Conservation (phyloP, 768 basidiomycete species). For the Fistulinella prunicolor region DNA sequence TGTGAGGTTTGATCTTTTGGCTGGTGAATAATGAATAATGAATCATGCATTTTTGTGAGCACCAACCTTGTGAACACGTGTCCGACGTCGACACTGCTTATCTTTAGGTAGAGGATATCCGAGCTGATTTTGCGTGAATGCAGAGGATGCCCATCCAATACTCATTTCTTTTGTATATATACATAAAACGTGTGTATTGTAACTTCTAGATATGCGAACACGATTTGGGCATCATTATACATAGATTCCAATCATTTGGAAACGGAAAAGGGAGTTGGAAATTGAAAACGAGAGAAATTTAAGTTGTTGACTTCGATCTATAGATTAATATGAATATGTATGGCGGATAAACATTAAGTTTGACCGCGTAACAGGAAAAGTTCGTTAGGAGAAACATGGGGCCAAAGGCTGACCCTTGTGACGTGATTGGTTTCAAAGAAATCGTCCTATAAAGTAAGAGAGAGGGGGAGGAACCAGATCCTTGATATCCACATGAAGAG, state of each 20-base stretch:
- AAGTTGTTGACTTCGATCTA: too few species aligned
- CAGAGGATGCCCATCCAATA: not conserved
- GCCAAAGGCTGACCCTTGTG: not conserved
- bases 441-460: not conserved
- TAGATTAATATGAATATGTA: too few species aligned
- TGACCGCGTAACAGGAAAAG: not conserved
- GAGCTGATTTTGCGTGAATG: too few species aligned
- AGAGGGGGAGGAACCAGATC: too few species aligned
- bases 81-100: too few species aligned
- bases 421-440: not conserved
- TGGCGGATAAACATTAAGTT: not conserved
- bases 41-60: not conserved
- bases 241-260: too few species aligned
- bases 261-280: too few species aligned
- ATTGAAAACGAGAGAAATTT: too few species aligned
- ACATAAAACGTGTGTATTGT: constrained; percentile 2
- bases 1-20: not conserved
- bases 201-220: not conserved
- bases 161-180: not conserved
- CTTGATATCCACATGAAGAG: too few species aligned
- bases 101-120: not conserved
- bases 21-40: not conserved
- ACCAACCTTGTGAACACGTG: not conserved
- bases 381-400: not conserved
- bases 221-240: not conserved